These are phyloP conservation scores for Acanthamoeba healyi DNA, from an alignment of 208 protist genomes.

Conservation along the genomic window DNA sequence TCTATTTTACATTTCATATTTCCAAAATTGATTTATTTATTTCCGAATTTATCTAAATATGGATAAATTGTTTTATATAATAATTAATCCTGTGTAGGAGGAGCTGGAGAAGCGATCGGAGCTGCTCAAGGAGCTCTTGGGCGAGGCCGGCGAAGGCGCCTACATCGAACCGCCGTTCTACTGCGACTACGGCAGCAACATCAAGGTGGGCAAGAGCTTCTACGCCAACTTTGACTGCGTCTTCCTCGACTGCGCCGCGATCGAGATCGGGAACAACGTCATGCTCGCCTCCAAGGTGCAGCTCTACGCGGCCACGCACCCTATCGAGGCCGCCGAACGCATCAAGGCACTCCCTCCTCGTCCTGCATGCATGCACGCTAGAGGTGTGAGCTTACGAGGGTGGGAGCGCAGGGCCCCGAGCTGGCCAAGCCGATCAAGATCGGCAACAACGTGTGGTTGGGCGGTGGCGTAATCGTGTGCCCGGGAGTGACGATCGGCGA, in stretches of 20 bases:
- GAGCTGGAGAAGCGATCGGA: conserved; percentile 45
- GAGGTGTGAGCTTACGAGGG: too few relatives aligned
- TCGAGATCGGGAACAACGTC: conserved; percentile 89
- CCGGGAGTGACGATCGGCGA: conserved; percentile 92
- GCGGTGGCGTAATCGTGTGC: conserved; percentile 84
- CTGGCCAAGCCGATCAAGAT: conserved; percentile 86
- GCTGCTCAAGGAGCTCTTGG: conserved; percentile 77
- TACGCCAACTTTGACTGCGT: conserved; percentile 90
- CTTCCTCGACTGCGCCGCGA: conserved; percentile 89
- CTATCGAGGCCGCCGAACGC: conserved; percentile 83
- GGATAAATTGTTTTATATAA: too few relatives aligned
- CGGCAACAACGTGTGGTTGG: conserved; percentile 89
- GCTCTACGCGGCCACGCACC: conserved; percentile 92
- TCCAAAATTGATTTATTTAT: not conserved
- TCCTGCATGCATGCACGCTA: not conserved
- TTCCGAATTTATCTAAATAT: too few relatives aligned
- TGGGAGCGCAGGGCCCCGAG: conserved; percentile 78
- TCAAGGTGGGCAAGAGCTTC: conserved; percentile 87
- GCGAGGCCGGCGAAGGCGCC: conserved; percentile 75
- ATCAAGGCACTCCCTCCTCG: not conserved
- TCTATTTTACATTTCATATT: not conserved
- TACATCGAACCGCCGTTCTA: conserved; percentile 90
- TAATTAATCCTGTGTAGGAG: not conserved
- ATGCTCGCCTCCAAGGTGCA: conserved; percentile 89
- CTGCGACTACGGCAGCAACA: conserved; percentile 92